These are phyloP conservation scores for Elasticomyces elasticus DNA, from an alignment of 495 filamentous ascomycete species.

Conservation along the genomic window DNA sequence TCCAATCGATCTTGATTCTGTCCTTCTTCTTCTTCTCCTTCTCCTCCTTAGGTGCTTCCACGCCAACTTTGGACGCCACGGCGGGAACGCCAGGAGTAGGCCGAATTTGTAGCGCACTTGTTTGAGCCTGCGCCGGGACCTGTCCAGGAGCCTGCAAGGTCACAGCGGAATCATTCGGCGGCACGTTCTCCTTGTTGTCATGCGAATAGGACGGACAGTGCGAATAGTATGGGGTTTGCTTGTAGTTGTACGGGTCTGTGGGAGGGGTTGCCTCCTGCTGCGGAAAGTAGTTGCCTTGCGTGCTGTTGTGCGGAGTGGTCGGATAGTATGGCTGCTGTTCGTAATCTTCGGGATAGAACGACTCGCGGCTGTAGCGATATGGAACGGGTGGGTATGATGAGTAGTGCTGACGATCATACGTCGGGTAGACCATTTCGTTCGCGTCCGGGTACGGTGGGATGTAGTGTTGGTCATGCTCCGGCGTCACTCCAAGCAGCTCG, in stretches of 20 bases:
- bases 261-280: too few species aligned
- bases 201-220: background rate
- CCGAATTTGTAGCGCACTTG: too few species aligned
- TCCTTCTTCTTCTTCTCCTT: too few species aligned
- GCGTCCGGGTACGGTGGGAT: background rate
- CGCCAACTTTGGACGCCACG: too few species aligned
- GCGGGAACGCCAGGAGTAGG: too few species aligned
- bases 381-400: background rate
- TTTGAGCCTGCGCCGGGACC: too few species aligned
- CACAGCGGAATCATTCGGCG: background rate
- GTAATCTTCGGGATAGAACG: background rate
- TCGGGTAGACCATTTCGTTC: background rate
- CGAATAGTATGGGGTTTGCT: background rate
- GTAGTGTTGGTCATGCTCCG: background rate
- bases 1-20: background rate
- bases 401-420: background rate
- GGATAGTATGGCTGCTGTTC: background rate
- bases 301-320: too few species aligned
- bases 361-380: background rate
- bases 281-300: background rate
- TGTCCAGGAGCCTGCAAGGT: background rate
- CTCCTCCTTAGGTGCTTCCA: too few species aligned
- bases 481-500: constrained; percentile 11
- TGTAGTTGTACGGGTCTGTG: background rate
- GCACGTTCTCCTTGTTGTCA: constrained; percentile 6